Evolutionary conservation across 345 rosid genomes (phyloP).

Genomic region (Brassica carinata): DNA sequence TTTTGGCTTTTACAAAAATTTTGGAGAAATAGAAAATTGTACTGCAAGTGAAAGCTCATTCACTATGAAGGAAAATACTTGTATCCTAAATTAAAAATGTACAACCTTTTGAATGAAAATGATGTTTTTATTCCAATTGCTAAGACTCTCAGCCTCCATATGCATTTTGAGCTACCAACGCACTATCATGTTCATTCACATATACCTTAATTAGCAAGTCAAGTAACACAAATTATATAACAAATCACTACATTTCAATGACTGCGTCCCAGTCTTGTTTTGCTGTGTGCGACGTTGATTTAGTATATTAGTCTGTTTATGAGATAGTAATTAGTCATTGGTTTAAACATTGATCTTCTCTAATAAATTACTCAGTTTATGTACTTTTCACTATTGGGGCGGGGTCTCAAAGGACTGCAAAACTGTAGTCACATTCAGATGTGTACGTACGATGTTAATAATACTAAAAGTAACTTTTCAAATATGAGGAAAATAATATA

Average conservation of each 20-base stretch:
- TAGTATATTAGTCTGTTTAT: constrained; percentile 1
- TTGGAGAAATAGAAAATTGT: constrained; percentile 3
- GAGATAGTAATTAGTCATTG: constrained; percentile 31
- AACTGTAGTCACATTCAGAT: constrained; percentile 39
- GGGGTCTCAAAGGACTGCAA: constrained; percentile 25
- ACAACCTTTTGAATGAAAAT: constrained; percentile 33
- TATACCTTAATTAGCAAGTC: background rate
- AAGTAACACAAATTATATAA: background rate
- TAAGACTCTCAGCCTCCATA: constrained; percentile 16
- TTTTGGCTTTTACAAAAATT: background rate
- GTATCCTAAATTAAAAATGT: constrained; percentile 19
- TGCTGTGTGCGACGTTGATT: constrained; percentile 22
- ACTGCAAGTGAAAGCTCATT: constrained; percentile 38
- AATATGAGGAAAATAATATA: constrained; percentile 2
- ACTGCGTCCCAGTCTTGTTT: constrained; percentile 3
- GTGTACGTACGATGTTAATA: constrained; percentile 32
- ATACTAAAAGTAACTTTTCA: constrained; percentile 23
- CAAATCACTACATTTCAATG: background rate
- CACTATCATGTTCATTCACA: constrained; percentile 21
- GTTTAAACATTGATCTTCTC: constrained; percentile 29
- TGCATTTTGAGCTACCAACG: constrained; percentile 21
- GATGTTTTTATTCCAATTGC: constrained; percentile 31
- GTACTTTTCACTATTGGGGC: constrained; percentile 30
- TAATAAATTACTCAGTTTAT: constrained; percentile 28
- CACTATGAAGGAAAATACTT: constrained; percentile 10